A percentile compares a stretch with the other conserved stretches of the same genome.
phyloP scores from a whole-genome alignment of 208 protist genomes.

The Leptomonas seymouri region DNA sequence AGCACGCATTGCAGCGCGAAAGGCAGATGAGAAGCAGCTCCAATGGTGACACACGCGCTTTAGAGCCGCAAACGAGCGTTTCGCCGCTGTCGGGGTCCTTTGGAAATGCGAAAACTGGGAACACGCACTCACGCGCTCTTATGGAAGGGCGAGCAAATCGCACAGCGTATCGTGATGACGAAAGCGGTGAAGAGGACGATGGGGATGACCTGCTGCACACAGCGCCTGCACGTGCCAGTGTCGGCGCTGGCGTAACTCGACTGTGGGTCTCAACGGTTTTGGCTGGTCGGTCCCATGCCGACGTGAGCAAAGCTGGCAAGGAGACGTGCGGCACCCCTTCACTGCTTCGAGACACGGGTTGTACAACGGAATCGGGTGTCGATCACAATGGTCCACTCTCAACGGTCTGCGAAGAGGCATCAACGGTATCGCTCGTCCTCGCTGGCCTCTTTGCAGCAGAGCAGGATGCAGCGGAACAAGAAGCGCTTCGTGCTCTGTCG shows the following conservation, averaged over 20 bases:
- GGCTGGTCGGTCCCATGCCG: not conserved
- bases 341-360: too few species aligned
- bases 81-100: too few species aligned
- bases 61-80: too few species aligned
- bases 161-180: not conserved
- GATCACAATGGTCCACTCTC: not conserved
- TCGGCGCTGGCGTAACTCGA: conserved; percentile 16
- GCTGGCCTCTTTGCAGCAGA: not conserved
- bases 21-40: too few species aligned
- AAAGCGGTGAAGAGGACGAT: not conserved
- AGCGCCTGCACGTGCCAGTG: conserved; percentile 19
- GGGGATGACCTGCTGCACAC: conserved; percentile 19
- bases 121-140: too few species aligned
- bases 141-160: too few species aligned
- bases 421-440: not conserved
- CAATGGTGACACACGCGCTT: too few species aligned
- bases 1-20: not conserved
- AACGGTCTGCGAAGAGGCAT: not conserved
- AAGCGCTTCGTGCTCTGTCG: not conserved
- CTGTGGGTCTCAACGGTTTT: conserved; percentile 13
- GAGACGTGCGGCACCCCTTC: too few species aligned
- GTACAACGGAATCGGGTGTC: too few species aligned
- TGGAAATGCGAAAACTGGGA: too few species aligned
- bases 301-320: not conserved
- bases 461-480: not conserved